Percentiles rank a stretch among this genome's conserved stretches.
Evolutionary conservation across 441 rosid genomes (phyloP).

Genomic region (Populus hybrid): DNA sequence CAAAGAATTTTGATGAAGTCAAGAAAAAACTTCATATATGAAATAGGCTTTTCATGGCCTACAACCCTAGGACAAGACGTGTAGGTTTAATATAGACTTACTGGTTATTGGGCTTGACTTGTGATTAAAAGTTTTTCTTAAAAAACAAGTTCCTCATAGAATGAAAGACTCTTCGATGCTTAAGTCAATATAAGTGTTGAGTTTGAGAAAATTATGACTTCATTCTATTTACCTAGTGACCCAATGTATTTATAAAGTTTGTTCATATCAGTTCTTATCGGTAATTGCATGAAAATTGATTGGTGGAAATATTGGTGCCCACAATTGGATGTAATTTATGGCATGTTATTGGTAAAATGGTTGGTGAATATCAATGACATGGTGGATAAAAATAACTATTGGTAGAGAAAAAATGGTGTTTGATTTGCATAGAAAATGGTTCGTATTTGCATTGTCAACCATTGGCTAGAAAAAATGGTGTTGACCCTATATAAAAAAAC

Average conservation of each 20-base stretch:
- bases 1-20: too few relatives aligned
- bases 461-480: not conserved
- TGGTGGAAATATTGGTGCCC: too few relatives aligned
- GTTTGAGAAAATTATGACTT: not conserved
- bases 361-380: not conserved
- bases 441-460: too few relatives aligned
- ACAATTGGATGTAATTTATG: not conserved
- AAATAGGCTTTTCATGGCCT: not conserved
- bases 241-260: not conserved
- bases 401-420: not conserved
- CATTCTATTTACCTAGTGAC: not conserved
- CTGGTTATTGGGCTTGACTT: not conserved
- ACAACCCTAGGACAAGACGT: not conserved
- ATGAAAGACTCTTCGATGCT: too few relatives aligned
- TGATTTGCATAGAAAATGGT: too few relatives aligned
- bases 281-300: not conserved
- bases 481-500: too few relatives aligned
- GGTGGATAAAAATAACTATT: too few relatives aligned
- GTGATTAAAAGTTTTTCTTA: too few relatives aligned
- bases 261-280: not conserved
- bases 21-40: too few relatives aligned
- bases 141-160: not conserved
- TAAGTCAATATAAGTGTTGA: not conserved
- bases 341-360: too few relatives aligned
- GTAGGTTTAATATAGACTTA: not conserved